These are phyloP conservation scores for Neoboletus magnificus DNA, from an alignment of 768 basidiomycete species.

Conservation along the genomic window DNA sequence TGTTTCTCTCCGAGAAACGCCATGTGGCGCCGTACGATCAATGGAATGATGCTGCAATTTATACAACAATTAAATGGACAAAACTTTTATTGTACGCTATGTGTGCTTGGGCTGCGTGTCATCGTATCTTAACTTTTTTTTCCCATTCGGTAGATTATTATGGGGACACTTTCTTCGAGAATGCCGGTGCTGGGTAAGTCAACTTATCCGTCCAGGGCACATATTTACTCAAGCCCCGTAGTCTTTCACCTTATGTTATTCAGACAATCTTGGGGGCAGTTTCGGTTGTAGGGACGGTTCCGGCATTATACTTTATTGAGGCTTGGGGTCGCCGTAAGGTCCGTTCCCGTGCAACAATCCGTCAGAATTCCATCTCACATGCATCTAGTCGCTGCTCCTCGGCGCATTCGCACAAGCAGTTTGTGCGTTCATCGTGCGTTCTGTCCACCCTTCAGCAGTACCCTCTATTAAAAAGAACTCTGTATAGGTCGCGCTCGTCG, in stretches of 20 bases:
- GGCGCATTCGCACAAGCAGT: constrained; percentile 59
- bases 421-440: constrained; percentile 58
- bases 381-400: constrained; percentile 54
- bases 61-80: constrained; percentile 80
- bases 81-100: constrained; percentile 67
- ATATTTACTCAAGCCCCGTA: constrained; percentile 16
- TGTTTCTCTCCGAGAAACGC: constrained; percentile 68
- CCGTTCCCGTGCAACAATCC: constrained; percentile 6
- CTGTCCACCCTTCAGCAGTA: background rate
- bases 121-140: constrained; percentile 2
- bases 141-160: constrained; percentile 58
- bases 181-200: constrained; percentile 58
- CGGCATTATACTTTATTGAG: constrained; percentile 68
- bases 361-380: background rate
- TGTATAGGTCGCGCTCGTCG: constrained; percentile 61
- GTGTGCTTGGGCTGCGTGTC: background rate
- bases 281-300: constrained; percentile 68
- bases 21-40: constrained; percentile 70
- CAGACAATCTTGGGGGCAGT: constrained; percentile 74
- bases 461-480: background rate
- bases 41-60: constrained; percentile 83
- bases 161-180: constrained; percentile 78
- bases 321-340: constrained; percentile 69
- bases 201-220: background rate
- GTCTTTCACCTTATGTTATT: constrained; percentile 69